Percentiles rank a stretch among this genome's conserved stretches.
These are phyloP conservation scores for Ophiostoma sp. DNA, from an alignment of 2,329 filamentous ascomycete genomes.

Conservation along the genomic window DNA sequence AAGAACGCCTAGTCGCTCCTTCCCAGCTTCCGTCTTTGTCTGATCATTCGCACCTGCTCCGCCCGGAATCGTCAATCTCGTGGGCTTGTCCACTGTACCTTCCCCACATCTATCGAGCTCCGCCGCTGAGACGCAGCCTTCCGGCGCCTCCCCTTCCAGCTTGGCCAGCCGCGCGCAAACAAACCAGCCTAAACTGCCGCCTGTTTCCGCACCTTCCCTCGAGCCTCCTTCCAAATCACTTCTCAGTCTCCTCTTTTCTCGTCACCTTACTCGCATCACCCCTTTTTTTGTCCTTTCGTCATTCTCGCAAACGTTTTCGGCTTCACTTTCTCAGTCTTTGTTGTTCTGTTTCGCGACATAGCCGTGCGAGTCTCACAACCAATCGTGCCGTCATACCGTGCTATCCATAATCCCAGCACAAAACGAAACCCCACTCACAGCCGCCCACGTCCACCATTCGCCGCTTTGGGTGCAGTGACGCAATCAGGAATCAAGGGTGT, in stretches of 20 bases:
- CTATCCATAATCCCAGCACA: background rate
- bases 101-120: conserved; percentile 1
- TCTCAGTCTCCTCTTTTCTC: conserved; percentile 6
- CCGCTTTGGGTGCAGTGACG: conserved; percentile 18
- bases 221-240: background rate
- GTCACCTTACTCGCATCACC: background rate
- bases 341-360: background rate
- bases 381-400: conserved; percentile 12
- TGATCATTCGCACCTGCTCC: background rate
- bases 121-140: conserved; percentile 11
- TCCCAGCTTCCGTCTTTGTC: conserved; percentile 1
- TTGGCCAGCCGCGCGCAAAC: background rate
- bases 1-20: background rate
- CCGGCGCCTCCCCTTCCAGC: background rate
- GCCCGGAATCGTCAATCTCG: background rate
- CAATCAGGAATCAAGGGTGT: conserved; percentile 14
- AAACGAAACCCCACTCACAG: background rate
- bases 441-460: conserved; percentile 6
- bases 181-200: background rate
- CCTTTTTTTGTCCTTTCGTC: background rate
- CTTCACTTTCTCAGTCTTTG: background rate
- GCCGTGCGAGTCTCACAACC: conserved; percentile 3
- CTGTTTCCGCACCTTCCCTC: background rate
- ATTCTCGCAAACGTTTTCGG: background rate
- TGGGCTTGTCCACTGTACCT: background rate